Conservation (phyloP, 805 yeast species). For the Wickerhamiella australiensis region DNA sequence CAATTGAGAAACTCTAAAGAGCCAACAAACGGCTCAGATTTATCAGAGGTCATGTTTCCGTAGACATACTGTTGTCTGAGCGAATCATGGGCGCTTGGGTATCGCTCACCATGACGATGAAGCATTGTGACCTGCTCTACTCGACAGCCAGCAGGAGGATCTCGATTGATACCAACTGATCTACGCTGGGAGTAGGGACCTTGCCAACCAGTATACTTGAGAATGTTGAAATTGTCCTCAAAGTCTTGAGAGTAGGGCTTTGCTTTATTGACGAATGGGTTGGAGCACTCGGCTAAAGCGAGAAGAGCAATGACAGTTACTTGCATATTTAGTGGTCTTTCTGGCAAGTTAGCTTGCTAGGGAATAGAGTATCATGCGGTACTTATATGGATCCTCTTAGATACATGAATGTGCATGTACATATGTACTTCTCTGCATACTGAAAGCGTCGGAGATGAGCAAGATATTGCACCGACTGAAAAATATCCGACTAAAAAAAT, state of each 20-base stretch:
- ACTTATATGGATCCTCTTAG: too few relatives aligned
- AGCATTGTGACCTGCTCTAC: conserved; percentile 44
- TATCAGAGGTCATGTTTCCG: conserved; percentile 10
- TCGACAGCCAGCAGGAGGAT: conserved; percentile 39
- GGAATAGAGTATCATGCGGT: too few relatives aligned
- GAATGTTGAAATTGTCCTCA: conserved; percentile 36
- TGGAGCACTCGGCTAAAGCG: conserved; percentile 8
- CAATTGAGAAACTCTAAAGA: conserved; percentile 37
- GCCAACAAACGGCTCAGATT: conserved; percentile 25
- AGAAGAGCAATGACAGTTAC: conserved; percentile 10
- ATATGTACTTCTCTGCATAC: not conserved
- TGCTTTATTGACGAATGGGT: conserved; percentile 8
- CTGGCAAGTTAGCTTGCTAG: too few relatives aligned
- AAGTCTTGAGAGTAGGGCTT: conserved; percentile 22
- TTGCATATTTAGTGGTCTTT: too few relatives aligned
- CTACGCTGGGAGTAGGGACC: conserved; percentile 41
- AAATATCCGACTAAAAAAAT: not conserved
- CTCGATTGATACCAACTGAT: conserved; percentile 43
- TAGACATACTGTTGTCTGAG: conserved; percentile 13
- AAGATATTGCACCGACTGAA: not conserved
- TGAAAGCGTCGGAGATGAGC: not conserved
- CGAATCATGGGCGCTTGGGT: conserved; percentile 28
- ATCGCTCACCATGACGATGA: conserved; percentile 51
- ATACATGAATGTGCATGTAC: not conserved
- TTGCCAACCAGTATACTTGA: conserved; percentile 39